Base-by-base conservation (phyloP, 75 land plant genomes). In the Pseudotsuga menziesii region DNA sequence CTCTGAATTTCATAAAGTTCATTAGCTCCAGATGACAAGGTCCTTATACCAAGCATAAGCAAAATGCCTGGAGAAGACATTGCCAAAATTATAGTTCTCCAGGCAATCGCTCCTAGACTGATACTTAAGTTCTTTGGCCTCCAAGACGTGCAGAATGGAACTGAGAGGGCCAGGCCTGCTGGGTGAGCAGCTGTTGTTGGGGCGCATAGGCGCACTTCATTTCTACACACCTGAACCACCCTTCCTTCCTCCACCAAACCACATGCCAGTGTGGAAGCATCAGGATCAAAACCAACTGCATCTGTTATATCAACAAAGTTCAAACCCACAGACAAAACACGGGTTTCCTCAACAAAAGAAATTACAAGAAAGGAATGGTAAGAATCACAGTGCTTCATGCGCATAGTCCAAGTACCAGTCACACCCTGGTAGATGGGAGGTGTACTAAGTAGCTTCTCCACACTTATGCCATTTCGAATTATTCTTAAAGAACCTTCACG, bases 291-390 rank as follows among this genome's bases (percentile, higher is more conserved):
- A 36, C 99, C 99, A 85, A 89, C 86, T 60, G 86, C 87, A 79
- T 94, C 99, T 76, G 93, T 91, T 32, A 94, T 89, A 80, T 97
- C 99, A 77, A 57, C 78, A 77, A 97, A 97, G 77, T 85, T 94
- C 55, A 92, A 78, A 3, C 99, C 99, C 20, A 97, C 95, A 19
- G 92, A 92, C 22, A 97, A 82, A 9, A 97, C 92, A 54, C 99
- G 90, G 23, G 99, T 94, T 82, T 97, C 95, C 83, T 92, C 98
- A 75, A 94, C 94, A 88, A 97, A 97, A 26, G 99, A 92, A 67
- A 97, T 76, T 59, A 94, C 93, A 77, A 97, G 90, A 85, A 94
- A 97, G 25, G 99, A 83, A 80, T 97, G 95, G 81, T 86, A 89
- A 27, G 78, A 58, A 82, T 97, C 99, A 66, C 56, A 73, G 69